Conservation (phyloP, 768 basidiomycete genomes). For the Clavulina sp. region DNA sequence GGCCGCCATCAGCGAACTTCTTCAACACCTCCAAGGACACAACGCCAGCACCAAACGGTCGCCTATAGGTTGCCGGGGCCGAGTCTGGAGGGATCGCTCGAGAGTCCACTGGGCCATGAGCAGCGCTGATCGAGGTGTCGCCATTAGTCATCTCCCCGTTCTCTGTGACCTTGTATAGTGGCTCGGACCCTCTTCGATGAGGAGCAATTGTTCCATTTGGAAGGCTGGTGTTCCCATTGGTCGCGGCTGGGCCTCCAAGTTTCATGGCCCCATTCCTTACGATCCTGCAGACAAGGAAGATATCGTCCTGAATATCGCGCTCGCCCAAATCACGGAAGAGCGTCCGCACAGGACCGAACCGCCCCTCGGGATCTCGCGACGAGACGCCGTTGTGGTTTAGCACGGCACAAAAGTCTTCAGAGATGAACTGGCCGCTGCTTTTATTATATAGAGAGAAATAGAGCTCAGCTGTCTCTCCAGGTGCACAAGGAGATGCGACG, state of each 20-base stretch:
- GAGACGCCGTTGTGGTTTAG: constrained; percentile 84
- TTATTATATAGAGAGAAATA: constrained; percentile 88
- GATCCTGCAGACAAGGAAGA: constrained; percentile 82
- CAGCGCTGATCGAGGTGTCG: constrained; percentile 8
- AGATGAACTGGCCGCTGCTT: constrained; percentile 67
- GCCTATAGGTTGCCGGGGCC: constrained; percentile 33
- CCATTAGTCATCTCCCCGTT: constrained; percentile 19
- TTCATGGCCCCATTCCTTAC: constrained; percentile 78
- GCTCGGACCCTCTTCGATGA: background rate
- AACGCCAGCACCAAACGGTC: constrained; percentile 94
- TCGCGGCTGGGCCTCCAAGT: constrained; percentile 38
- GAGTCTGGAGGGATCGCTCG: background rate
- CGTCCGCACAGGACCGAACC: constrained; percentile 39
- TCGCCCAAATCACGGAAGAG: constrained; percentile 80
- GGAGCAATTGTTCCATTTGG: constrained; percentile 14
- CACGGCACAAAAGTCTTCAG: constrained; percentile 81
- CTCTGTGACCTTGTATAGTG: constrained; percentile 12
- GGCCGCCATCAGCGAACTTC: constrained; percentile 48
- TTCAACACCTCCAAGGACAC: constrained; percentile 64
- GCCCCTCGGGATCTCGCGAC: constrained; percentile 34
- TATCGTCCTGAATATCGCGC: constrained; percentile 67
- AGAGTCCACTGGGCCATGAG: background rate
- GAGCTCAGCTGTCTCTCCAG: constrained; percentile 85
- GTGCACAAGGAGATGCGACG: constrained; percentile 73
- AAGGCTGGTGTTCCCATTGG: constrained; percentile 39